Conservation (phyloP, 2,329 filamentous ascomycete genomes). For the Cryphonectria carpinicola region DNA sequence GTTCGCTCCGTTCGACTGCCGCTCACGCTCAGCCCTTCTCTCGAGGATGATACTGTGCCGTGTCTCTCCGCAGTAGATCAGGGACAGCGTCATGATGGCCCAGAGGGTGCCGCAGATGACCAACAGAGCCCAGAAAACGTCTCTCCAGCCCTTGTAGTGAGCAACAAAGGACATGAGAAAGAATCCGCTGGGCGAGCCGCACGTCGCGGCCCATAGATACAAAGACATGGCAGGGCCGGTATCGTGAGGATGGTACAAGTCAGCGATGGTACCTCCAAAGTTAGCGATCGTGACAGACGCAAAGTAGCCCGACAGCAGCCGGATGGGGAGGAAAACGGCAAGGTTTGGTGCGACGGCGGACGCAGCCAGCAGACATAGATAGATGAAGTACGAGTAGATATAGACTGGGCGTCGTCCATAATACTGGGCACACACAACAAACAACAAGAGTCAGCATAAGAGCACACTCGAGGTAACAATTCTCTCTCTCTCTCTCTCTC, state of each 20-base stretch:
- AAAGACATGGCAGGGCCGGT: slow-evolving; percentile 42
- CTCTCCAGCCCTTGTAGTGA: slow-evolving; percentile 46
- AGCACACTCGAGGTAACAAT: too few relatives aligned
- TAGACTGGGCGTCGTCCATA: slow-evolving; percentile 49
- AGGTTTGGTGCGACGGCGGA: slow-evolving; percentile 48
- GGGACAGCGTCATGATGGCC: slow-evolving; percentile 44
- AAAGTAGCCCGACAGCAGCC: slow-evolving; percentile 50
- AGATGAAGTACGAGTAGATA: slow-evolving; percentile 46
- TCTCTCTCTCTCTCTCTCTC: too few relatives aligned
- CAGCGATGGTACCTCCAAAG: slow-evolving; percentile 49
- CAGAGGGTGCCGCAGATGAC: slow-evolving; percentile 48
- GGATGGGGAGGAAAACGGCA: slow-evolving; percentile 45
- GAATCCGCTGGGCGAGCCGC: slow-evolving; percentile 49
- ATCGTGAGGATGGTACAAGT: slow-evolving; percentile 47
- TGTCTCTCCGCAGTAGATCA: slow-evolving; percentile 43
- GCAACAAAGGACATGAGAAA: slow-evolving; percentile 51
- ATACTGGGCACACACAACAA: slow-evolving; percentile 37
- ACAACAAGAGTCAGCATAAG: not conserved
- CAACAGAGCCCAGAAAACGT: slow-evolving; percentile 51
- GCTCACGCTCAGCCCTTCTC: slow-evolving; percentile 38
- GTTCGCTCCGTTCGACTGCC: slow-evolving; percentile 33
- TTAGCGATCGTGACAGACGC: slow-evolving; percentile 44
- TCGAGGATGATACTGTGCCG: slow-evolving; percentile 44
- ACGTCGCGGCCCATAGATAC: slow-evolving; percentile 50
- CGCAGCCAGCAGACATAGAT: slow-evolving; percentile 46